phyloP scores from a whole-genome alignment of 176 grass and related monocot genomes.

The Oryza australiensis region DNA sequence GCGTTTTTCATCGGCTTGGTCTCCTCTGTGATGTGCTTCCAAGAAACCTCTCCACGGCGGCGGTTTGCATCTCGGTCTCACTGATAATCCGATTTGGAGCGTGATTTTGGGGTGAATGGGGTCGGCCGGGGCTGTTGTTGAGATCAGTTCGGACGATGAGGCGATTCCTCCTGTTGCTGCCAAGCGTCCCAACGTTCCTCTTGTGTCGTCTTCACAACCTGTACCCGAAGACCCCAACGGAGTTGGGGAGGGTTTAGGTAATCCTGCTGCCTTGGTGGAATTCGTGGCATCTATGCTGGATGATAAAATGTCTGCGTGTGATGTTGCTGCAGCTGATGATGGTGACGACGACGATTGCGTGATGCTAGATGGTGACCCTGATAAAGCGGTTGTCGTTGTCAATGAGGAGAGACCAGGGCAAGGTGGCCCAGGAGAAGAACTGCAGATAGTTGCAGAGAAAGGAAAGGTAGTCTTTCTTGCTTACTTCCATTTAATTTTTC shows the following conservation, averaged over 20 bases:
- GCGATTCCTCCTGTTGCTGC: neutral
- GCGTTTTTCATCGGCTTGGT: neutral
- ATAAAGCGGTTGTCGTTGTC: conserved; percentile 30
- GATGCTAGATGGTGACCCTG: conserved; percentile 61
- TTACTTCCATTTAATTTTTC: neutral
- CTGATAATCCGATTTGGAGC: neutral
- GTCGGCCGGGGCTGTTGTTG: conserved; percentile 44
- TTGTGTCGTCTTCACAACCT: conserved; percentile 32
- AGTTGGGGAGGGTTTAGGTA: conserved; percentile 23
- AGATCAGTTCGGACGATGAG: conserved; percentile 71
- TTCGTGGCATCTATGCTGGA: conserved; percentile 15
- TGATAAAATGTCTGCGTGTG: conserved; percentile 13
- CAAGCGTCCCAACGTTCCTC: neutral
- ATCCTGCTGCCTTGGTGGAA: conserved; percentile 12
- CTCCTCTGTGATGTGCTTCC: neutral
- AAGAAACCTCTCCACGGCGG: neutral
- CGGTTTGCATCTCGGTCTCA: neutral
- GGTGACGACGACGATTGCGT: conserved; percentile 57
- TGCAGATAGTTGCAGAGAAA: conserved; percentile 74
- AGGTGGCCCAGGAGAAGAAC: conserved; percentile 54
- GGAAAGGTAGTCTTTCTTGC: conserved; percentile 57
- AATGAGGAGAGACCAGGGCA: conserved; percentile 11
- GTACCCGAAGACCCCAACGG: neutral
- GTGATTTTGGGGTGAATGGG: conserved; percentile 39
- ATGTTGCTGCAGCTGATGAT: neutral